A percentile compares a stretch with the other conserved stretches of the same genome.
phyloP scores from a whole-genome alignment of 148 eudicot species.

The Dysphania ambrosioides region DNA sequence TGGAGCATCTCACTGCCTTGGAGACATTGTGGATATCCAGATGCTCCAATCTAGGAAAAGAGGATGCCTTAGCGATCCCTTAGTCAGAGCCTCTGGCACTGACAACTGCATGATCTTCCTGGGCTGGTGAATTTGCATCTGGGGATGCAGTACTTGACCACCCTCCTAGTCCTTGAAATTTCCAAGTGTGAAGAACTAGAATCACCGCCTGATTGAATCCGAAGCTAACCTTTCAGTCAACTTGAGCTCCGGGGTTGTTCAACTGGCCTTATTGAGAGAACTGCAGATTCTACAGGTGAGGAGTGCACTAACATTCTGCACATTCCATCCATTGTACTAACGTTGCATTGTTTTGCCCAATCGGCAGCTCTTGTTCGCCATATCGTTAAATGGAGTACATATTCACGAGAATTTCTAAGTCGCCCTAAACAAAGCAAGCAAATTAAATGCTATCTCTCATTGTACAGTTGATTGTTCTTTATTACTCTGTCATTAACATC shows the following conservation, averaged over 20 bases:
- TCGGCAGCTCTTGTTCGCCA: too few species aligned
- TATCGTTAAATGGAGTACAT: too few species aligned
- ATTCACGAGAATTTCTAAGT: too few species aligned
- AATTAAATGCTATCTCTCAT: too few species aligned
- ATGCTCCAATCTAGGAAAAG: neutral
- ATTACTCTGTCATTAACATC: too few species aligned
- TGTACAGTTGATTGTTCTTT: too few species aligned
- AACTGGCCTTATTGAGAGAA: neutral
- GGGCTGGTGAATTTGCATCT: neutral
- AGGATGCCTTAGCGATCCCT: constrained; percentile 5
- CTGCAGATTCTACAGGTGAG: neutral
- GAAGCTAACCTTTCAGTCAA: neutral
- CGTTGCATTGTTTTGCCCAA: too few species aligned
- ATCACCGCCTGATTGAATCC: constrained; percentile 8
- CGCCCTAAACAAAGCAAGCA: too few species aligned
- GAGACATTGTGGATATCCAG: neutral
- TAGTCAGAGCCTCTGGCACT: neutral
- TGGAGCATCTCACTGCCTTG: constrained; percentile 21
- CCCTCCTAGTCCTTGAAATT: neutral
- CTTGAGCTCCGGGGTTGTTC: accelerated
- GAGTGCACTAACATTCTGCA: constrained; percentile 20
- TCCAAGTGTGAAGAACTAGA: neutral
- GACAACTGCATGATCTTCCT: neutral
- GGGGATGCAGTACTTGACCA: constrained; percentile 6
- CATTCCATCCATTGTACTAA: neutral